These are phyloP conservation scores for Cladosporium sp. DNA, from an alignment of 2,329 filamentous ascomycete species.

Conservation along the genomic window DNA sequence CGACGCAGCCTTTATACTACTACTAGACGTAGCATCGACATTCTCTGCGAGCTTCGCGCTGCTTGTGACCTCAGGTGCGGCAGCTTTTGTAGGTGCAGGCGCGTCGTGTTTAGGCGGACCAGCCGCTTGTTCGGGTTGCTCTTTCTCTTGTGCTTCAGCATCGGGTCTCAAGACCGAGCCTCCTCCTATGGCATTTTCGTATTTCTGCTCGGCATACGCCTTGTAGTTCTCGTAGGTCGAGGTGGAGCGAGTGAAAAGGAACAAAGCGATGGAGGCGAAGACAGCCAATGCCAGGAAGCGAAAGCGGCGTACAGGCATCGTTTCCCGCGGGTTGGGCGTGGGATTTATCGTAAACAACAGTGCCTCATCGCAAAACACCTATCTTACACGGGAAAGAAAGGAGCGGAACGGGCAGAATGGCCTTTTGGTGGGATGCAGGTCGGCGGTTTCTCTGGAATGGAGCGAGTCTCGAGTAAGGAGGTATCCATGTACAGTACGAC, in stretches of 20 bases:
- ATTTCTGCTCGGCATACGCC: conserved; percentile 11
- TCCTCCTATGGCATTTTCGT: conserved; percentile 11
- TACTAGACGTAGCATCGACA: neutral
- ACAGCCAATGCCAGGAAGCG: conserved; percentile 23
- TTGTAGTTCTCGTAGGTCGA: conserved; percentile 12
- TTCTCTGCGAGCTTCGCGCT: neutral
- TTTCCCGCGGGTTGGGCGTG: neutral
- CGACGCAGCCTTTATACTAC: neutral
- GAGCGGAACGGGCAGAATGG: neutral
- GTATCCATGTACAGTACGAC: neutral
- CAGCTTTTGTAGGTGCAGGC: neutral
- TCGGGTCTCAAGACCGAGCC: conserved; percentile 7
- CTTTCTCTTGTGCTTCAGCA: conserved; percentile 1
- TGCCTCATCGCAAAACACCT: conserved; percentile 4
- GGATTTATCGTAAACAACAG: neutral
- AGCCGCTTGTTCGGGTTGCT: conserved; percentile 8
- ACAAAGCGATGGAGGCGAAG: conserved; percentile 22
- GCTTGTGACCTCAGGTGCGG: neutral
- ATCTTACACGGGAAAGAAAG: neutral
- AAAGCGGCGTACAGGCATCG: conserved; percentile 23
- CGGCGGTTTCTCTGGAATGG: conserved; percentile 12
- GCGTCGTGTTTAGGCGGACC: conserved; percentile 3
- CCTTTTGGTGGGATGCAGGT: neutral
- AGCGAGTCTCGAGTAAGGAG: conserved; percentile 6
- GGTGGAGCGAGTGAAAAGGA: conserved; percentile 22